Base-by-base conservation (phyloP, 2,329 filamentous ascomycete species). In the Exophiala oligosperma region DNA sequence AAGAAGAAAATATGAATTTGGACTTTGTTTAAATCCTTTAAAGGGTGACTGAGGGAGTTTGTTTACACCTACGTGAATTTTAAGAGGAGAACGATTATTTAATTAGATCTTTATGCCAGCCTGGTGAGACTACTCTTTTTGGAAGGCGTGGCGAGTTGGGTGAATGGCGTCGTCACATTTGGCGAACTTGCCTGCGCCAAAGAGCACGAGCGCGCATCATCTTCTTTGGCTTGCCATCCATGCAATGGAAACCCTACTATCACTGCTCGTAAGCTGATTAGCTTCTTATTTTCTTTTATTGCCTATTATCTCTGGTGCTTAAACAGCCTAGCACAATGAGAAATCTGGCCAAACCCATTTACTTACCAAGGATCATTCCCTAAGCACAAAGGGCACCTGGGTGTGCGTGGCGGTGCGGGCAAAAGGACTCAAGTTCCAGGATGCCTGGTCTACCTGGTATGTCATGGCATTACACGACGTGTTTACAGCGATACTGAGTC, bases 371-470 rank as follows among this genome's bases (percentile, higher is more conserved):
- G 59, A 58, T 46, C 44, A 49, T 44, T 46, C 40, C 52, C 53
- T 52, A 43, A 49, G 21, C 49, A 46, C 52, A 40, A 32, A 29
- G 21, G 12, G 40, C 41, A 23, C 23, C 17, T 21, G 41, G 40
- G 12, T 38, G 26, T 29, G 37, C 21, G 12, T 26, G 8, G 49
- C 49, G 14, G 26, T 17, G 28, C 14, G 12, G 21, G 6, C 49
- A 28, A 41, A 8, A 17, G 14, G 24, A 7, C 41, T 12, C 37
- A 52, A 23, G 21, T 40, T 29, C 53, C 52, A 40, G 35, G 47
- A 66, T 66, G 64, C 64, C 64, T 59, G 64, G 64, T 37, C 52
- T 66, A 61, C 64, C 64, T 43, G 54, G 64, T 66, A 58, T 24
- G 62, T 41, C 35, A 2, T 21, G 46, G 9, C 21, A 17, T 7